Percentiles rank a stretch among this genome's conserved stretches.
phyloP scores from a whole-genome alignment of 2,329 filamentous ascomycete genomes.

The Colletotrichum sp. region DNA sequence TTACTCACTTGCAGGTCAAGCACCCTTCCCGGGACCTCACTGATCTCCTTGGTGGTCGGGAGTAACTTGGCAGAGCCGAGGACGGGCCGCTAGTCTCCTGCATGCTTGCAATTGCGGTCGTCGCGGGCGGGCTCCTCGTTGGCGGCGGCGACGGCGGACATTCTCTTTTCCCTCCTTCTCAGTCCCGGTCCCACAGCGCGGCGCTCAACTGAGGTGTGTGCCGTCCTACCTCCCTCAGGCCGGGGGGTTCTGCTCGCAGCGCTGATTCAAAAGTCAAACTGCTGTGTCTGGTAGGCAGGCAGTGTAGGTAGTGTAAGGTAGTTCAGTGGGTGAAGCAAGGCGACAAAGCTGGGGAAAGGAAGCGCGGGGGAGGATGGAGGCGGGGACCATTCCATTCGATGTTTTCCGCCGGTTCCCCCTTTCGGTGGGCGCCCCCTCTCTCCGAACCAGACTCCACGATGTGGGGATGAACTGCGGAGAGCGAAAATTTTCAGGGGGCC shows the following conservation, averaged over 20 bases:
- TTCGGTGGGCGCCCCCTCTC: neutral
- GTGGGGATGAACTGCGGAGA: neutral
- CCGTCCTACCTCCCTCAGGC: neutral
- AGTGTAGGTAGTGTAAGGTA: neutral
- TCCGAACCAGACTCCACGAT: slow-evolving; percentile 8
- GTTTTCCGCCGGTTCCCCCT: neutral
- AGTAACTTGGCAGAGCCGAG: slow-evolving; percentile 11
- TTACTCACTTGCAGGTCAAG: slow-evolving; percentile 50
- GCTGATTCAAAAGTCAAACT: neutral
- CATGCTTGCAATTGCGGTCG: slow-evolving; percentile 16
- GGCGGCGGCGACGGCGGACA: neutral
- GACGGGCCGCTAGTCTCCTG: slow-evolving; percentile 17
- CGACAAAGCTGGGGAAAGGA: slow-evolving; percentile 8
- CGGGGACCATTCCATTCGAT: neutral
- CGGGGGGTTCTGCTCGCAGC: neutral
- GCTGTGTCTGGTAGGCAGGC: neutral
- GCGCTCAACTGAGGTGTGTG: neutral
- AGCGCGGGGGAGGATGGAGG: neutral
- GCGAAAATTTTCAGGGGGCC: neutral
- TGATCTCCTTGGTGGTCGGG: slow-evolving; percentile 8
- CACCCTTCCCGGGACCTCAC: slow-evolving; percentile 44
- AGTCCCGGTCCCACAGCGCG: neutral
- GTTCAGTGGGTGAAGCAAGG: neutral
- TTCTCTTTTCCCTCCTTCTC: neutral
- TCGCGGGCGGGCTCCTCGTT: slow-evolving; percentile 11